Percentiles rank a stretch among this genome's conserved stretches.
Conservation (phyloP, 169 alveolate species). For the Plasmodium gonderi region DNA sequence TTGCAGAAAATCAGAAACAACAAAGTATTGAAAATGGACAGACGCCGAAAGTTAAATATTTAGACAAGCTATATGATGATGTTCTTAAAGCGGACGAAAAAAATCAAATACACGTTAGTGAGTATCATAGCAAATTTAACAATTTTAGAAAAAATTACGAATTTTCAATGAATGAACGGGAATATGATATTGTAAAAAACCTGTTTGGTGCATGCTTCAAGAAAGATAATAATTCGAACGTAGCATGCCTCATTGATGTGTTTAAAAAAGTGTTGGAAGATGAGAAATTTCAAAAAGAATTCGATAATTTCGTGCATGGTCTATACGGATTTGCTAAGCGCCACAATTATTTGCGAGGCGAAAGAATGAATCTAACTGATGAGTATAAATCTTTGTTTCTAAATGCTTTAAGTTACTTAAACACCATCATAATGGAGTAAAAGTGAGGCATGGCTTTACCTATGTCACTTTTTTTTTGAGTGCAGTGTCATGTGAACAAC, state of each 20-base stretch:
- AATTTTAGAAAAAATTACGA: neutral
- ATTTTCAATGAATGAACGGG: neutral
- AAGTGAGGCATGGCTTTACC: neutral
- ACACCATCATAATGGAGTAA: neutral
- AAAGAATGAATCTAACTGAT: neutral
- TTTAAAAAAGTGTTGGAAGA: neutral
- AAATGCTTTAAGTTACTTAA: neutral
- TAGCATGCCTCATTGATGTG: neutral
- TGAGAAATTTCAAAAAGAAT: neutral
- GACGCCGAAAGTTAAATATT: neutral
- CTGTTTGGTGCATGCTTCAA: neutral
- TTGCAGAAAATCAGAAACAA: too few relatives aligned
- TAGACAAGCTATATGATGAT: neutral
- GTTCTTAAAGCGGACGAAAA: neutral
- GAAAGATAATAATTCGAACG: neutral
- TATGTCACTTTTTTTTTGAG: neutral
- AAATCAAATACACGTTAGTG: neutral
- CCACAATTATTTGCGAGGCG: slow-evolving; percentile 6
- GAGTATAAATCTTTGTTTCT: neutral
- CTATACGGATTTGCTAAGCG: slow-evolving; percentile 26
- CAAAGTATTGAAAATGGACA: too few relatives aligned
- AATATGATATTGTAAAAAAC: neutral
- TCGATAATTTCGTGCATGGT: slow-evolving; percentile 9
- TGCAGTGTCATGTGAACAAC: too few relatives aligned
- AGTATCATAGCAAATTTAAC: neutral